A percentile compares a stretch with the other conserved stretches of the same genome.
Conservation (phyloP, 78 protist species). For the Dictyostelium brefeldianum region DNA sequence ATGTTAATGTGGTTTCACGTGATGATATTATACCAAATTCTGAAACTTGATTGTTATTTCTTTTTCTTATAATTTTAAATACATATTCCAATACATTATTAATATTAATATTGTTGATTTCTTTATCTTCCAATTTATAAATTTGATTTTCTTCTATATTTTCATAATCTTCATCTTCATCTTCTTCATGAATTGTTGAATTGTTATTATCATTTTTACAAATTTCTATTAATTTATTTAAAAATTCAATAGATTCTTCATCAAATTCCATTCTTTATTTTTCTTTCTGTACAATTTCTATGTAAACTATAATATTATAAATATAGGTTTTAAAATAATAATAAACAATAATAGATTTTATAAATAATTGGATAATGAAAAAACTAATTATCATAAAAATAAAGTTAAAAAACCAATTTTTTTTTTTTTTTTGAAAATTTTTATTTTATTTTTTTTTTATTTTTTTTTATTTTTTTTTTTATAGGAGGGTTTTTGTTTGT, state of each 20-base stretch:
- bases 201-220: not conserved
- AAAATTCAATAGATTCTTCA: not conserved
- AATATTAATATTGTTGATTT: not conserved
- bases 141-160: not conserved
- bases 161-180: slow-evolving; percentile 4
- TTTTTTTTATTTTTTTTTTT: not conserved
- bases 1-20: slow-evolving; percentile 9
- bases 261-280: not conserved
- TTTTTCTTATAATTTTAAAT: not conserved
- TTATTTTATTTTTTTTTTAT: not conserved
- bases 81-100: not conserved
- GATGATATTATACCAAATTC: not conserved
- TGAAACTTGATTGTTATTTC: slow-evolving; percentile 1
- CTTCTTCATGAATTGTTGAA: not conserved
- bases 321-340: not conserved
- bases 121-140: not conserved
- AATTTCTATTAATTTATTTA: not conserved
- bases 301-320: no score
- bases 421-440: not conserved
- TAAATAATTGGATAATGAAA: not conserved
- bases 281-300: no score
- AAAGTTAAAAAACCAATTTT: not conserved
- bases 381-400: not conserved
- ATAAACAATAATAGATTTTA: not conserved
- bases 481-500: not conserved